These are phyloP conservation scores for Euphorbia tirucalli DNA, from an alignment of 345 rosid genomes.

Conservation along the genomic window DNA sequence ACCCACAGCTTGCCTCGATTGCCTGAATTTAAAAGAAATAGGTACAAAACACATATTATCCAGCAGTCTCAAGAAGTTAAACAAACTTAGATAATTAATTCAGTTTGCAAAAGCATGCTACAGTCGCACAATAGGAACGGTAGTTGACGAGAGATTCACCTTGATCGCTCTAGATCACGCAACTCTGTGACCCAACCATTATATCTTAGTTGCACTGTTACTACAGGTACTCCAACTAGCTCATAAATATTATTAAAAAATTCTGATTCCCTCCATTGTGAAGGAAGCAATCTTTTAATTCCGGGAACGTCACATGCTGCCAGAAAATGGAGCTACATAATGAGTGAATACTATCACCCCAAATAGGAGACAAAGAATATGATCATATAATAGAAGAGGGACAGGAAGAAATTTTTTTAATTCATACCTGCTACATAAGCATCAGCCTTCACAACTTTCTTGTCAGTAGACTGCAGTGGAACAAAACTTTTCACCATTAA, in stretches of 20 bases:
- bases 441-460: slow-evolving; percentile 83
- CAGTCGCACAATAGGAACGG: slow-evolving; percentile 1
- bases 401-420: neutral
- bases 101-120: neutral
- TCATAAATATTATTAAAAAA: slow-evolving; percentile 78
- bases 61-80: neutral
- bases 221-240: slow-evolving; percentile 91
- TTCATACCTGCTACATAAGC: slow-evolving; percentile 80
- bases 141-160: slow-evolving; percentile 39
- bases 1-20: slow-evolving; percentile 70
- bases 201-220: slow-evolving; percentile 90
- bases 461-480: slow-evolving; percentile 68
- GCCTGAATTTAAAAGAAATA: slow-evolving; percentile 47
- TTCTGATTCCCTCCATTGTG: slow-evolving; percentile 68
- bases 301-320: slow-evolving; percentile 97
- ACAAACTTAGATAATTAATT: neutral
- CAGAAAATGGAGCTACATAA: slow-evolving; percentile 18
- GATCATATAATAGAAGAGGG: neutral
- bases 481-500: slow-evolving; percentile 2
- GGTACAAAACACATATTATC: neutral
- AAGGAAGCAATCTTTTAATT: slow-evolving; percentile 86
- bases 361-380: neutral
- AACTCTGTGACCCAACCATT: slow-evolving; percentile 98
- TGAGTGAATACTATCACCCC: neutral
- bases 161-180: slow-evolving; percentile 70